Conservation (phyloP, 306 rosid species). For the Senna siamea region DNA sequence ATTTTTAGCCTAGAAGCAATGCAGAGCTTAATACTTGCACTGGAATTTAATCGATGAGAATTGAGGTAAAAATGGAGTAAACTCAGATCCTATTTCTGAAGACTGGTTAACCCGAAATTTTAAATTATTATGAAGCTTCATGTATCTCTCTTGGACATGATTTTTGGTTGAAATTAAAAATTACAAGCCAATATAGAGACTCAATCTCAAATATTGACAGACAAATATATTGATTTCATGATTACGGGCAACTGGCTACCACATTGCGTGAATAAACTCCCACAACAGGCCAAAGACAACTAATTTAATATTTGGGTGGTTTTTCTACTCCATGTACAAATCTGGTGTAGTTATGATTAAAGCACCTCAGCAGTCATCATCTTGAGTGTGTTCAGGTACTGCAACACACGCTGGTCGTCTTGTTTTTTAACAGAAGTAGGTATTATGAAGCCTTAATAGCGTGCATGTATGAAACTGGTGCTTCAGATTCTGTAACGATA, state of each 20-base stretch:
- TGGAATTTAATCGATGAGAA: not conserved
- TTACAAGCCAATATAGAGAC: slow-evolving; percentile 14
- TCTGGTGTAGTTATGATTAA: slow-evolving; percentile 13
- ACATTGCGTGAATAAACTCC: not conserved
- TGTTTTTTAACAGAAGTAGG: slow-evolving; percentile 35
- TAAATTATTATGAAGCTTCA: not conserved
- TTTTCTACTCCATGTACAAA: slow-evolving; percentile 22
- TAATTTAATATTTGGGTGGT: slow-evolving; percentile 32
- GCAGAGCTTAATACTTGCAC: not conserved
- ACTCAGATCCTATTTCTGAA: not conserved
- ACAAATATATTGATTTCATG: not conserved
- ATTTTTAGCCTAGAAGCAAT: no score
- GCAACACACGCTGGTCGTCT: slow-evolving; percentile 34
- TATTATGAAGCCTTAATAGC: slow-evolving; percentile 17
- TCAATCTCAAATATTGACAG: slow-evolving; percentile 21
- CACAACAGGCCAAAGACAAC: slow-evolving; percentile 14
- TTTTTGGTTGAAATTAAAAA: slow-evolving; percentile 22
- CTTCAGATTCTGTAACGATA: slow-evolving; percentile 41
- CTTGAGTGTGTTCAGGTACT: slow-evolving; percentile 37
- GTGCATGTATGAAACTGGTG: slow-evolving; percentile 31
- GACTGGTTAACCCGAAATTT: not conserved
- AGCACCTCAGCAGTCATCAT: slow-evolving; percentile 22
- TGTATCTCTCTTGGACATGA: not conserved
- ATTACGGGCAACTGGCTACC: slow-evolving; percentile 1
- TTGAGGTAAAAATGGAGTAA: not conserved